phyloP scores from a whole-genome alignment of 1,284 basidiomycete species.

The Boletellus deceptivus region DNA sequence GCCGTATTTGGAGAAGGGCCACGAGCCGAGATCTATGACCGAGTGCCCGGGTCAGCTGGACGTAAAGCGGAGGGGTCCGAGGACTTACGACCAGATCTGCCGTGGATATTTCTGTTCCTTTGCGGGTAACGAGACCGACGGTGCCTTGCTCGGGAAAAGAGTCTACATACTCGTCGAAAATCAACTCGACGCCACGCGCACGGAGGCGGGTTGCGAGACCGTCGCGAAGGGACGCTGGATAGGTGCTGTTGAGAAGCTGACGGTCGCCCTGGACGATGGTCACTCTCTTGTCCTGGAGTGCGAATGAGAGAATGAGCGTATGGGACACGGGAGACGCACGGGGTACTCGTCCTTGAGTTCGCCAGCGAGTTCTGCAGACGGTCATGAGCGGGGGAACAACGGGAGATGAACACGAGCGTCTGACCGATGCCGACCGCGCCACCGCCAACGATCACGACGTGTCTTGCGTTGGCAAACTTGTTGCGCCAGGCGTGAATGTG shows the following conservation, averaged over 20 bases:
- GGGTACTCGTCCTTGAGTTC: slow-evolving; percentile 56
- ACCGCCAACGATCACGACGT: slow-evolving; percentile 58
- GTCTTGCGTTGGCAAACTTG: slow-evolving; percentile 46
- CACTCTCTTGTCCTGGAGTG: slow-evolving; percentile 51
- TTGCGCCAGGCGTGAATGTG: slow-evolving; percentile 44
- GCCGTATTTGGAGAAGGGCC: slow-evolving; percentile 52
- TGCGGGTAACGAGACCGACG: slow-evolving; percentile 47
- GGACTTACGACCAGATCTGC: slow-evolving; percentile 55
- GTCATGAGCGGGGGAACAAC: slow-evolving; percentile 4
- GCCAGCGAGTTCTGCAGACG: slow-evolving; percentile 49
- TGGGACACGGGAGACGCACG: slow-evolving; percentile 30
- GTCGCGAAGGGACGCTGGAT: slow-evolving; percentile 57
- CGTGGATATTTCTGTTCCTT: slow-evolving; percentile 46
- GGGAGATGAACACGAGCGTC: slow-evolving; percentile 6
- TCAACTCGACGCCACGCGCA: slow-evolving; percentile 47
- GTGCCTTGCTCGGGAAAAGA: slow-evolving; percentile 36
- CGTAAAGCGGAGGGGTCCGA: neutral
- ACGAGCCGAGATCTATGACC: slow-evolving; percentile 44
- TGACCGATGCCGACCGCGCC: slow-evolving; percentile 62
- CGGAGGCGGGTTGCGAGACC: slow-evolving; percentile 42
- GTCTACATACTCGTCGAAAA: slow-evolving; percentile 57
- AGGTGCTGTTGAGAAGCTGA: slow-evolving; percentile 54
- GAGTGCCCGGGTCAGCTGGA: neutral
- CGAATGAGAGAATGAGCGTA: slow-evolving; percentile 5
- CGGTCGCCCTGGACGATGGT: slow-evolving; percentile 59